Evolutionary conservation across 176 grass and related monocot genomes (phyloP).

Genomic region (Musa schizocarpa): DNA sequence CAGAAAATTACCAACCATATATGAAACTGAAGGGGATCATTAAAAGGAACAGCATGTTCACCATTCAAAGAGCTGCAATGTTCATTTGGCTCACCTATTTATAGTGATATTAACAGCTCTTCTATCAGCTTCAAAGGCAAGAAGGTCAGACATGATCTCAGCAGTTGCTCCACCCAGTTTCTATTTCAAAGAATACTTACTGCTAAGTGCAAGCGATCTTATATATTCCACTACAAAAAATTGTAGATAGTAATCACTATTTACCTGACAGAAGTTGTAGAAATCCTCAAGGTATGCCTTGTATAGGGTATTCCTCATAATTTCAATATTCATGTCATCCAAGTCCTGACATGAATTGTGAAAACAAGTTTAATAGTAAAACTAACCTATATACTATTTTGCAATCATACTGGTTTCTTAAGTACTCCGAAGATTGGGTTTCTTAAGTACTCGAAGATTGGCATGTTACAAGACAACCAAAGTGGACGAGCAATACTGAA

Average conservation of each 20-base stretch:
- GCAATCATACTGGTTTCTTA: not conserved
- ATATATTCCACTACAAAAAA: not conserved
- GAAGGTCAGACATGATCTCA: slow-evolving; percentile 96
- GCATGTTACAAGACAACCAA: not conserved
- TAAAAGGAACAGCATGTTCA: not conserved
- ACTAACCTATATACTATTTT: not conserved
- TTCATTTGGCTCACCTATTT: slow-evolving; percentile 45
- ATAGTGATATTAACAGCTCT: slow-evolving; percentile 97
- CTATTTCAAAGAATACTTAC: slow-evolving; percentile 32
- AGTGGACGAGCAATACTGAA: not conserved
- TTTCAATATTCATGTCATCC: slow-evolving; percentile 99
- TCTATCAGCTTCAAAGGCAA: slow-evolving; percentile 95
- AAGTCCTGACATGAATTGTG: slow-evolving; percentile 61
- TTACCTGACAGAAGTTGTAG: slow-evolving; percentile 87
- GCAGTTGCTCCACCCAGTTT: slow-evolving; percentile 94
- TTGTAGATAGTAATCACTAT: not conserved
- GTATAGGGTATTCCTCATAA: slow-evolving; percentile 99
- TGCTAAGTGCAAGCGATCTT: slow-evolving; percentile 4
- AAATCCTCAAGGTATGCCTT: slow-evolving; percentile 99
- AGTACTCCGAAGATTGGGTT: not conserved
- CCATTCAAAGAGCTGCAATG: not conserved
- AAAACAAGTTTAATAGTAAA: slow-evolving; percentile 16
- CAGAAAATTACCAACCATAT: not conserved
- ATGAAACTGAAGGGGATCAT: not conserved
- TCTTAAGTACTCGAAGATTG: not conserved